Evolutionary conservation across 2,329 filamentous ascomycete species (phyloP), one percentile per base, ranked within the genome.

Genomic region (Stachybotrys echinatus): DNA sequence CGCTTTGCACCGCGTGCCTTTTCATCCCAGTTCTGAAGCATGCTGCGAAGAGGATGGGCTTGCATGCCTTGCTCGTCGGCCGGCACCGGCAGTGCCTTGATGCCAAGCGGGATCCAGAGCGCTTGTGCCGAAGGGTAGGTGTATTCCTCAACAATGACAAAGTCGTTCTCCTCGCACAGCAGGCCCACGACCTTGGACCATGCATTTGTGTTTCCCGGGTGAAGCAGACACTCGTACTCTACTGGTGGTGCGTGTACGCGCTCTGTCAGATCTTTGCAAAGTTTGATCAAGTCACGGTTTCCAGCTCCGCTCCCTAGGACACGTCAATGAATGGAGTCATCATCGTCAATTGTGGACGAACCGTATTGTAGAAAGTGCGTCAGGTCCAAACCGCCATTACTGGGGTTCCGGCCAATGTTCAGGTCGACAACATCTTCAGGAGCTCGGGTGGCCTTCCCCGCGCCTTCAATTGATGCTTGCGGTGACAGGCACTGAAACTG

Each of bases 71-170:
- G 50, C 5, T 47, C 59, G 44, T 66, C 63, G 2, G 59, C 58
- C 7, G 50, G 23, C 1, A 65, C 51, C 6, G 64, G 56, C 8
- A 55, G 57, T 20, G 61, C 55, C 42, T 47, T 49, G 43, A 60
- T 59, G 2, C 62, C 63, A 1, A 58, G 31, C 1, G 63, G 62
- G 21, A 64, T 61, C 62, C 62, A 66, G 1, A 61, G 42, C 1
- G 63, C 61, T 47, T 65, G 61, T 2, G 63, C 51, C 1, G 62
- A 66, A 2, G 63, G 63, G 21, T 66, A 66, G 0, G 63, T 65
- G 31, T 56, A 63, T 22, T 63, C 56, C 46, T 66, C 63, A 6
- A 57, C 53, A 3, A 66, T 53, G n/a, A 66, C 60, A 21, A 49
- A 55, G 42, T 66, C 62, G 21, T 53, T 54, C 10, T 59, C 50